Evolutionary conservation across 2,329 filamentous ascomycete genomes (phyloP).

Genomic region (Alternaria sp.): DNA sequence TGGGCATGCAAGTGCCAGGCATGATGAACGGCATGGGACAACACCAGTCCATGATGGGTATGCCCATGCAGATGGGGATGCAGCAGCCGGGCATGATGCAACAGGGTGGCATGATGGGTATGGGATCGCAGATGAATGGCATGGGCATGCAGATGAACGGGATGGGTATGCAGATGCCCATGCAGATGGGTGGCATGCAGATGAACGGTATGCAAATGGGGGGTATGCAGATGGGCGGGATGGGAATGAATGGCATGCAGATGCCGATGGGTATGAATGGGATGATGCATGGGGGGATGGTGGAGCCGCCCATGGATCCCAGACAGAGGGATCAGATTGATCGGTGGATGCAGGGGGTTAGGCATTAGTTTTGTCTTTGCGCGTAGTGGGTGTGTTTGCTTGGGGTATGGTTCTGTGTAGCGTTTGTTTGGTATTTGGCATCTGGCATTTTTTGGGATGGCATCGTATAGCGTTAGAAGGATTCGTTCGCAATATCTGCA

Average conservation of each 20-base stretch:
- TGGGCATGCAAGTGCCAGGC: conserved; percentile 26
- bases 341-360: conserved; percentile 61
- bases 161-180: conserved; percentile 11
- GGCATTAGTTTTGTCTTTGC: conserved; percentile 16
- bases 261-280: conserved; percentile 25
- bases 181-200: not conserved
- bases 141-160: conserved; percentile 12
- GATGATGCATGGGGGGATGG: conserved; percentile 30
- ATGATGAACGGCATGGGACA: conserved; percentile 21
- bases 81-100: conserved; percentile 9
- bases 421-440: not conserved
- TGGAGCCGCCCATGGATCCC: conserved; percentile 50
- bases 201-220: conserved; percentile 20
- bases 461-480: not conserved
- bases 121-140: not conserved
- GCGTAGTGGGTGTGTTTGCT: not conserved
- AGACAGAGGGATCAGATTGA: conserved; percentile 64
- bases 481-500: not conserved
- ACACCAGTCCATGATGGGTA: conserved; percentile 11
- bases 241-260: not conserved
- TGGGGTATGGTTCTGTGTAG: not conserved
- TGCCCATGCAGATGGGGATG: conserved; percentile 5
- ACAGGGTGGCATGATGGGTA: conserved; percentile 2
- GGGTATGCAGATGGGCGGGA: not conserved
- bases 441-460: not conserved